Conservation (phyloP, 345 rosid species). For the Excoecaria agallocha region DNA sequence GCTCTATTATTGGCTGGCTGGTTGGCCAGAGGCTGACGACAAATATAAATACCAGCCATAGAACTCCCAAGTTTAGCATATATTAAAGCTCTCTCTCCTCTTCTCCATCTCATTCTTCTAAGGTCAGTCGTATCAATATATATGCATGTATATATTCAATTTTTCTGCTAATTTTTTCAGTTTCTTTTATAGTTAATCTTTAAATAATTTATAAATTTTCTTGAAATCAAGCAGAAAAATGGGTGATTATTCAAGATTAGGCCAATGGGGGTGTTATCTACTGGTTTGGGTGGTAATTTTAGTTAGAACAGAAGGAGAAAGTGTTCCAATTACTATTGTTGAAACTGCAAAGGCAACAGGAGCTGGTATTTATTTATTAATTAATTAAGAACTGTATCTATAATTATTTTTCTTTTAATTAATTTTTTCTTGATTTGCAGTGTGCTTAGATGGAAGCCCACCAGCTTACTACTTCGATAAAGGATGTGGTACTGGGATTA, state of each 20-base stretch:
- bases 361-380: conserved; percentile 16
- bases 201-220: not conserved
- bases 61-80: too few species aligned
- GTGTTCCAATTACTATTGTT: conserved; percentile 23
- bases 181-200: too few species aligned
- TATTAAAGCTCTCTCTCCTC: too few species aligned
- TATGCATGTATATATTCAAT: too few species aligned
- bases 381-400: too few species aligned
- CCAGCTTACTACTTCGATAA: conserved; percentile 79
- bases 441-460: conserved; percentile 95
- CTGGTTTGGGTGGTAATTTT: not conserved
- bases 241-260: conserved; percentile 20
- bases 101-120: too few species aligned
- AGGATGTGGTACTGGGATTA: conserved; percentile 76
- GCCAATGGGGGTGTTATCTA: conserved; percentile 7
- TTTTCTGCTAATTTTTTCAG: too few species aligned
- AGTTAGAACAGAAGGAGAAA: conserved; percentile 14
- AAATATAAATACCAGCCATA: too few species aligned
- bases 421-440: conserved; percentile 27
- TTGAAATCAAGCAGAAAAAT: conserved; percentile 3
- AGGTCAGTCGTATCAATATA: too few species aligned
- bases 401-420: too few species aligned
- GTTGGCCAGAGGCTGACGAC: too few species aligned
- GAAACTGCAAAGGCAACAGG: conserved; percentile 22
- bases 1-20: too few species aligned